Conservation (phyloP, 768 basidiomycete species). For the Ephemerocybe angulata region DNA sequence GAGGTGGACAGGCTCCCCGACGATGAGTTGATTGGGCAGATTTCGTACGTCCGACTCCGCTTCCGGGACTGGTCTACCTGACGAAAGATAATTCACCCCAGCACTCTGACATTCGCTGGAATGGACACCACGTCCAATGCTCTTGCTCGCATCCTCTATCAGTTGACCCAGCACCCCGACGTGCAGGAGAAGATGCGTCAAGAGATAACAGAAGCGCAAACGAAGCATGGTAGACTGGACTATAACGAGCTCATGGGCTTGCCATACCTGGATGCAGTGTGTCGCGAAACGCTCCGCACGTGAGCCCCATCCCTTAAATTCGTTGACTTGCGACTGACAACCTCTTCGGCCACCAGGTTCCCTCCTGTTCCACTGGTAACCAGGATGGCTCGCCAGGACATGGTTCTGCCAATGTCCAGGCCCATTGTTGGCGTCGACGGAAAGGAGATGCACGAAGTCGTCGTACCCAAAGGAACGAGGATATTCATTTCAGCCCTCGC, state of each 20-base stretch:
- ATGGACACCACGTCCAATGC: slow-evolving; percentile 44
- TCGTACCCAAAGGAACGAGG: slow-evolving; percentile 36
- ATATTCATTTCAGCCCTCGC: slow-evolving; percentile 33
- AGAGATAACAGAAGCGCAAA: slow-evolving; percentile 29
- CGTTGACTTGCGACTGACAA: neutral
- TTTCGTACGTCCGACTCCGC: slow-evolving; percentile 3
- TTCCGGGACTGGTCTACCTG: neutral
- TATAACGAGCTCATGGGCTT: slow-evolving; percentile 37
- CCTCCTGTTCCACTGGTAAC: slow-evolving; percentile 18
- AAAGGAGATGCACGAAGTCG: slow-evolving; percentile 29
- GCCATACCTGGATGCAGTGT: slow-evolving; percentile 37
- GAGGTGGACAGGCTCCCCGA: slow-evolving; percentile 30
- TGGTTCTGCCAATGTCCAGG: slow-evolving; percentile 38
- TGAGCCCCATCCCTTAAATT: slow-evolving; percentile 14
- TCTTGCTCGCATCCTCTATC: slow-evolving; percentile 32
- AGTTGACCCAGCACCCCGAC: slow-evolving; percentile 28
- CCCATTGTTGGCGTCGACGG: slow-evolving; percentile 40
- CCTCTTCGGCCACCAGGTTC: slow-evolving; percentile 14
- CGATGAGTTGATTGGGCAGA: slow-evolving; percentile 32
- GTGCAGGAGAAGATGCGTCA: slow-evolving; percentile 33
- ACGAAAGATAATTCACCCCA: neutral
- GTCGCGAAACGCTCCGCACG: slow-evolving; percentile 39
- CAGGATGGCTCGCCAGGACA: slow-evolving; percentile 26
- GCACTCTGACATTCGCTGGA: slow-evolving; percentile 33
- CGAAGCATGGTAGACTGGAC: slow-evolving; percentile 23